phyloP scores from a whole-genome alignment of 331 rosid genomes.

The Cydonia oblonga region DNA sequence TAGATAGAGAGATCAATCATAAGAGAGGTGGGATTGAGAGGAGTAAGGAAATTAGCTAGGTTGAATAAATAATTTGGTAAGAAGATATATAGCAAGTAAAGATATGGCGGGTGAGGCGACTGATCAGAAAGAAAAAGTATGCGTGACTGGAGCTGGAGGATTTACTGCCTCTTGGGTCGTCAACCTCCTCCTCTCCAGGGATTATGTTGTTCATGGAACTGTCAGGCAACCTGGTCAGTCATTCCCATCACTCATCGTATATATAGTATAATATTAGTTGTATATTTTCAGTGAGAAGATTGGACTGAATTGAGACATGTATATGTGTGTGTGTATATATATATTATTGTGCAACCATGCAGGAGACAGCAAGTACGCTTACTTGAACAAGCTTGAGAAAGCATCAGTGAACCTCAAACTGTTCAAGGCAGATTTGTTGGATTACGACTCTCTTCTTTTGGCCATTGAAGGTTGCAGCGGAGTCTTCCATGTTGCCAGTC shows the following conservation, averaged over 20 bases:
- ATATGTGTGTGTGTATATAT: too few relatives aligned
- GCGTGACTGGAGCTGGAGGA: conserved; percentile 34
- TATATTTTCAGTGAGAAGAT: too few relatives aligned
- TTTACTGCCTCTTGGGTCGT: conserved; percentile 27
- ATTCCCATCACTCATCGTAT: too few relatives aligned
- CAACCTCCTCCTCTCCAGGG: conserved; percentile 21
- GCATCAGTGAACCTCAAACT: conserved; percentile 4
- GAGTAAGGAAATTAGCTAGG: neutral
- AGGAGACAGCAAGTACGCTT: neutral
- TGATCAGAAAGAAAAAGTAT: conserved; percentile 3
- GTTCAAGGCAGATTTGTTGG: conserved; percentile 6
- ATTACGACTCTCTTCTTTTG: neutral
- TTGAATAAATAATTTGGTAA: too few relatives aligned
- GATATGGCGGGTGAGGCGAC: neutral
- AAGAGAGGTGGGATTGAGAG: neutral
- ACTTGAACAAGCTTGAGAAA: conserved; percentile 8
- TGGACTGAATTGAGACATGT: too few relatives aligned
- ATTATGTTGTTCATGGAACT: conserved; percentile 25
- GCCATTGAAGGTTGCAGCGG: conserved; percentile 1
- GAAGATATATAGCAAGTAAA: neutral
- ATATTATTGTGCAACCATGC: neutral
- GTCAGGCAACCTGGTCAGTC: conserved; percentile 21
- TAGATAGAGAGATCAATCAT: too few relatives aligned
- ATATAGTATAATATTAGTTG: too few relatives aligned
- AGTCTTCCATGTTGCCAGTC: conserved; percentile 12